Base-by-base conservation (phyloP, 495 filamentous ascomycete species). In the Podospora anserina region DNA sequence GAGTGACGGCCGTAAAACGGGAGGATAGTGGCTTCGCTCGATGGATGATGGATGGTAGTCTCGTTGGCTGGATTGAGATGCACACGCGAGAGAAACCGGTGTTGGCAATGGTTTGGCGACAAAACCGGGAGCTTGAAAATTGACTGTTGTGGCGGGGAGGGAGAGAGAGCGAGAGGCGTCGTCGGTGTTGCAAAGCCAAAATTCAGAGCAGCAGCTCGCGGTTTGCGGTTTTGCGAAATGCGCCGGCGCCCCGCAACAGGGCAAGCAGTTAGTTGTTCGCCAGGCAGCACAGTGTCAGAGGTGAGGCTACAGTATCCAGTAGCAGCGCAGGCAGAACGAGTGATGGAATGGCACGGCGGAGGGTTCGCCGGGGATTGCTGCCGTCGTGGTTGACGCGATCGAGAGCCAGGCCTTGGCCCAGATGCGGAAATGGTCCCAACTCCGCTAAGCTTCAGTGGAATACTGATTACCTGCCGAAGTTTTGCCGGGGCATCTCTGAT, bases 181-280 rank as follows among this genome's bases (percentile, higher is more conserved):
- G n/a, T 7, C n/a, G 55, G 55, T n/a, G 55, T 16, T 49, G 39
- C 9, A 49, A 58, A 58, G 55, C 55, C 55, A 58, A 58, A 58
- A 58, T 15, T 9, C 55, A 26, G n/a, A 58, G 55, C n/a, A 58
- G 55, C n/a, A 18, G 6, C 23, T 58, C 4, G 55, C 55, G 55
- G 18, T 58, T 58, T 58, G 55, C 55, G 55, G 23, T 58, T 58
- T 58, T 58, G 55, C 15, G 55, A 58, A 20, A 20, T 58, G 55
- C 55, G 55, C 55, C 55, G 7, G 55, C 55, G 55, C 55, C 55
- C 55, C 55, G n/a, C 23, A 58, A 58, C 4, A 20, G 19, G 55
- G 55, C 55, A 58, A 58, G 55, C 55, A 58, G 55, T 16, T 57
- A 57, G 54, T 9, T 58, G 5, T 9, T 58, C 9, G 13, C 39